A percentile compares a stretch with the other conserved stretches of the same genome.
Conservation (phyloP, 306 rosid genomes). For the Begonia fuchsioides region DNA sequence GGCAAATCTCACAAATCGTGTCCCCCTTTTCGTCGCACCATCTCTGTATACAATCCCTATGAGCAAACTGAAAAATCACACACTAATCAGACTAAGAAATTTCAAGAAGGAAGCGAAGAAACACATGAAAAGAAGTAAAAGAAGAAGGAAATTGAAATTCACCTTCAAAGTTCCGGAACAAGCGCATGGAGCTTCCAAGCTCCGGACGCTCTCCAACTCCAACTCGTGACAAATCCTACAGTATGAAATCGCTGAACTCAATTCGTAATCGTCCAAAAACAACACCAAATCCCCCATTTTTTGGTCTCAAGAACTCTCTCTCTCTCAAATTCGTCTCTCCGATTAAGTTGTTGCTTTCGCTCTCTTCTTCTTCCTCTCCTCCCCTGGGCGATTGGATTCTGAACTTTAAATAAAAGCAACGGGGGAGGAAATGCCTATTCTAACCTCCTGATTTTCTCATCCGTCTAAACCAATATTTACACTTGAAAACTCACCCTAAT, state of each 20-base stretch:
- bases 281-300: conserved; percentile 56
- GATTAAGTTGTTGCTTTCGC: background rate
- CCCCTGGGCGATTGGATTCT: background rate
- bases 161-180: conserved; percentile 97
- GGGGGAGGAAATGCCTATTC: conserved; percentile 18
- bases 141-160: conserved; percentile 2
- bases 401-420: conserved; percentile 20
- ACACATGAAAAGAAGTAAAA: background rate
- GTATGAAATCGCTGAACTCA: conserved; percentile 21
- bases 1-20: conserved; percentile 83
- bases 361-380: conserved; percentile 6
- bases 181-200: conserved; percentile 87
- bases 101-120: background rate
- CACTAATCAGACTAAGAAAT: background rate
- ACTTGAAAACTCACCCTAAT: no score
- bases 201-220: conserved; percentile 41
- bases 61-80: conserved; percentile 52
- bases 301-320: conserved; percentile 3
- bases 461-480: no score
- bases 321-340: conserved; percentile 4
- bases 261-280: conserved; percentile 45
- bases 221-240: conserved; percentile 96
- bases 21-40: conserved; percentile 94
- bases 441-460: conserved; percentile 23
- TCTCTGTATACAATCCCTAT: conserved; percentile 92